Evolutionary conservation across 2,329 filamentous ascomycete genomes (phyloP).

Genomic region (Lecanosticta acicola): DNA sequence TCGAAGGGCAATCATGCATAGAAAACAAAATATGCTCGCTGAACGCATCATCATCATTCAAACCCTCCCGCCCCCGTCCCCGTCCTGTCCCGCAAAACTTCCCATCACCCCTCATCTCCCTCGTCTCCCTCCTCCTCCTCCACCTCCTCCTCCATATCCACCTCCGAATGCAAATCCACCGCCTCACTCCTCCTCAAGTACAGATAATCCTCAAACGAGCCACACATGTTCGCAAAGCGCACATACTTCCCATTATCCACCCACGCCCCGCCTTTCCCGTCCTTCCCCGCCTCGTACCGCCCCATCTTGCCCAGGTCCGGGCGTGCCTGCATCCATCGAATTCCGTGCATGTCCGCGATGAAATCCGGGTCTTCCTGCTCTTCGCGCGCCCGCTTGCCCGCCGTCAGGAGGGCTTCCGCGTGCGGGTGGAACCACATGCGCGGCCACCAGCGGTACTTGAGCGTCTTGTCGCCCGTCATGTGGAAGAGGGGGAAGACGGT

Average conservation of each 20-base stretch:
- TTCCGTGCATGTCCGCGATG: conserved; percentile 7
- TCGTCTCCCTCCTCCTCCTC: not conserved
- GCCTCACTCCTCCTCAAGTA: conserved; percentile 7
- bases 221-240: conserved; percentile 17
- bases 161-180: conserved; percentile 1
- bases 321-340: conserved; percentile 13
- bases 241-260: conserved; percentile 14
- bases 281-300: conserved; percentile 4
- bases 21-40: not conserved
- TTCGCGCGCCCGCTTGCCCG: conserved; percentile 9
- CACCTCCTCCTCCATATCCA: not conserved
- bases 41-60: not conserved
- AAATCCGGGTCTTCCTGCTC: conserved; percentile 5
- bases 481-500: conserved; percentile 19
- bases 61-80: too few species aligned
- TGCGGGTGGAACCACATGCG: conserved; percentile 24
- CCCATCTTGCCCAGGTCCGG: conserved; percentile 3
- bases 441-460: conserved; percentile 22
- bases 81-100: too few species aligned
- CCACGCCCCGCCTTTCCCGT: conserved; percentile 22
- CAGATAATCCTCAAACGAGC: conserved; percentile 11
- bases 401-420: conserved; percentile 13
- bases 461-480: conserved; percentile 20
- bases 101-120: too few species aligned
- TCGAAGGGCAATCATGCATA: too few species aligned